Percentiles rank a stretch among this genome's conserved stretches.
Evolutionary conservation across 1,139 yeast genomes (phyloP).

Genomic region (Diutina mesorugosa): DNA sequence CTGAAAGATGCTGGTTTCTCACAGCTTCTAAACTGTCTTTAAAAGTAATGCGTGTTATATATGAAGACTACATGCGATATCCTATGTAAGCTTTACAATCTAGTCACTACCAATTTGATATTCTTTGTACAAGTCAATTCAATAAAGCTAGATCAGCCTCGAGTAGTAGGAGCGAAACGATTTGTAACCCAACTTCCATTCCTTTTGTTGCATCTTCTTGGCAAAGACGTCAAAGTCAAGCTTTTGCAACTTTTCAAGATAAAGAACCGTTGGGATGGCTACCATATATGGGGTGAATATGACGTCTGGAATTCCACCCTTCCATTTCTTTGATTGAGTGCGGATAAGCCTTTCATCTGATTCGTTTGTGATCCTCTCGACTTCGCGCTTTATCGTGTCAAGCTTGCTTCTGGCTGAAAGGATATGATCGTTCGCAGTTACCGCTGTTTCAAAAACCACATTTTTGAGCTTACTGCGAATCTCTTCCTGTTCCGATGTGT

Average conservation of each 20-base stretch:
- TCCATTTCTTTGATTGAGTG: slow-evolving; percentile 25
- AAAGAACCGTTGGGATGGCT: slow-evolving; percentile 53
- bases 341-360: slow-evolving; percentile 20
- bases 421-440: slow-evolving; percentile 70
- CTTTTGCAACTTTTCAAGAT: slow-evolving; percentile 46
- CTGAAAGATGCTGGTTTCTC: no score
- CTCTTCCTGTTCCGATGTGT: slow-evolving; percentile 12
- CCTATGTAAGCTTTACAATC: neutral
- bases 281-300: slow-evolving; percentile 56
- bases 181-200: slow-evolving; percentile 66
- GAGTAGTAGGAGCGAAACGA: slow-evolving; percentile 41
- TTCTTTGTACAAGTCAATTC: neutral
- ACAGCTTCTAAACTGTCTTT: no score
- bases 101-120: neutral
- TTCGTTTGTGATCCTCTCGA: slow-evolving; percentile 14
- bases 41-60: no score
- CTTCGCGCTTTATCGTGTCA: slow-evolving; percentile 19
- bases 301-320: slow-evolving; percentile 46
- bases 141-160: slow-evolving; percentile 18
- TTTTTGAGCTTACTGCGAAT: slow-evolving; percentile 34
- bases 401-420: slow-evolving; percentile 52
- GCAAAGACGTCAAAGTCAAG: slow-evolving; percentile 50
- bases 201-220: slow-evolving; percentile 36
- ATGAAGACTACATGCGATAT: neutral
- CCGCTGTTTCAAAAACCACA: slow-evolving; percentile 58